phyloP scores from a whole-genome alignment of 495 filamentous ascomycete genomes.

The Penicillium macrosclerotiorum region DNA sequence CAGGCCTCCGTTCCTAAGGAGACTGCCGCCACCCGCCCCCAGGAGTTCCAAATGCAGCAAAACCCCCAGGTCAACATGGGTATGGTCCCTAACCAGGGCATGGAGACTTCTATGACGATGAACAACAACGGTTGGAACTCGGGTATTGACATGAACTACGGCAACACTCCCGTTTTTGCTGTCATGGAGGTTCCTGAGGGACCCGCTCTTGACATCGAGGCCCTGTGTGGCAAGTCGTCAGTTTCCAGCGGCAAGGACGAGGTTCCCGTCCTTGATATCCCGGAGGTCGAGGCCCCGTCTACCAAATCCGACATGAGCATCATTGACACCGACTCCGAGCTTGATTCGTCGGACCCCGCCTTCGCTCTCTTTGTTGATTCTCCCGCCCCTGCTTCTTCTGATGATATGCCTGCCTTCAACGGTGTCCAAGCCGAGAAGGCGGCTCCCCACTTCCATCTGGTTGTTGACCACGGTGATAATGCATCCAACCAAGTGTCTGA shows the following conservation, averaged over 20 bases:
- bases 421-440: slow-evolving; percentile 58
- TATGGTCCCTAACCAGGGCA: slow-evolving; percentile 70
- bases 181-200: slow-evolving; percentile 73
- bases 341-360: slow-evolving; percentile 59
- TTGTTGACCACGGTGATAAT: no score
- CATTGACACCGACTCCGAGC: slow-evolving; percentile 46
- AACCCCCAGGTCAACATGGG: slow-evolving; percentile 65
- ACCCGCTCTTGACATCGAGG: slow-evolving; percentile 58
- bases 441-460: slow-evolving; percentile 55
- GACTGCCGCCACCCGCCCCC: slow-evolving; percentile 55
- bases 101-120: slow-evolving; percentile 65
- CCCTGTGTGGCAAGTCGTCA: slow-evolving; percentile 66
- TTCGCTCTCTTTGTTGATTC: slow-evolving; percentile 58
- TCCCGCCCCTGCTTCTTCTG: slow-evolving; percentile 22
- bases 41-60: slow-evolving; percentile 57
- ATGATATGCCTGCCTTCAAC: slow-evolving; percentile 46
- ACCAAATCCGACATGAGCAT: slow-evolving; percentile 29
- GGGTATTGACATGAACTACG: slow-evolving; percentile 51
- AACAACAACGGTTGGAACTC: slow-evolving; percentile 23
- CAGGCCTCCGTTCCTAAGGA: slow-evolving; percentile 54
- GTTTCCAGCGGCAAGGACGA: slow-evolving; percentile 49
- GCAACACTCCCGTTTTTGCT: slow-evolving; percentile 75
- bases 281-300: slow-evolving; percentile 31
- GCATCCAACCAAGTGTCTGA: slow-evolving; percentile 18
- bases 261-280: slow-evolving; percentile 44